Evolutionary conservation across 805 yeast genomes (phyloP).

Genomic region (Candida yuanshanica): DNA sequence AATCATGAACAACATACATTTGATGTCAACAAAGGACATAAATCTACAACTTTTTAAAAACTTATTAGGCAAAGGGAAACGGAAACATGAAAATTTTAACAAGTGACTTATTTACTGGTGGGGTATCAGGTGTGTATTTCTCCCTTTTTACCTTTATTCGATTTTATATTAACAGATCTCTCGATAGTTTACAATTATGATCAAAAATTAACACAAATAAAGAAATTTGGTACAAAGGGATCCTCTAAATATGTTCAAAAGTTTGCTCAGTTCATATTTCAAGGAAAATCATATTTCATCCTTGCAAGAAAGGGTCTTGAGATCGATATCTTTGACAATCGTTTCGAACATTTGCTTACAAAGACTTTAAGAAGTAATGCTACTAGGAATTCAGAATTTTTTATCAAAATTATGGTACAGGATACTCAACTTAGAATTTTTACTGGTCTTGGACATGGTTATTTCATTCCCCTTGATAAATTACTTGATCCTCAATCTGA

Average conservation of each 20-base stretch:
- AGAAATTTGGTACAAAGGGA: background rate
- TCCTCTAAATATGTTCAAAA: background rate
- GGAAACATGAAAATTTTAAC: background rate
- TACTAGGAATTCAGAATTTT: slow-evolving; percentile 16
- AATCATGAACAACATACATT: too few relatives aligned
- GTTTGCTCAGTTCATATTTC: background rate
- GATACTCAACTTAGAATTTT: slow-evolving; percentile 13
- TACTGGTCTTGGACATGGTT: slow-evolving; percentile 23
- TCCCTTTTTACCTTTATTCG: background rate
- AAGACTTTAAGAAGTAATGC: slow-evolving; percentile 17
- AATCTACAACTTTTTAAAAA: too few relatives aligned
- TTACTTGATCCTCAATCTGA: slow-evolving; percentile 12
- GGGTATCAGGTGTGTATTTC: background rate
- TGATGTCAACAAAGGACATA: too few relatives aligned
- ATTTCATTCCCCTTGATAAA: slow-evolving; percentile 14
- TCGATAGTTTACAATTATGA: background rate
- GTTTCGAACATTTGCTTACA: slow-evolving; percentile 5
- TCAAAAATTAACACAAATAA: background rate
- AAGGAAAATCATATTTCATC: background rate
- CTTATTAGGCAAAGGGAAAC: too few relatives aligned
- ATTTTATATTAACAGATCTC: background rate
- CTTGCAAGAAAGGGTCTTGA: background rate
- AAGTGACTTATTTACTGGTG: slow-evolving; percentile 1
- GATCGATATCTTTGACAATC: background rate
- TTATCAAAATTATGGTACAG: slow-evolving; percentile 12